A percentile compares a stretch with the other conserved stretches of the same genome.
Conservation (phyloP, 1,284 basidiomycete species). For the Irpex lacteus region DNA sequence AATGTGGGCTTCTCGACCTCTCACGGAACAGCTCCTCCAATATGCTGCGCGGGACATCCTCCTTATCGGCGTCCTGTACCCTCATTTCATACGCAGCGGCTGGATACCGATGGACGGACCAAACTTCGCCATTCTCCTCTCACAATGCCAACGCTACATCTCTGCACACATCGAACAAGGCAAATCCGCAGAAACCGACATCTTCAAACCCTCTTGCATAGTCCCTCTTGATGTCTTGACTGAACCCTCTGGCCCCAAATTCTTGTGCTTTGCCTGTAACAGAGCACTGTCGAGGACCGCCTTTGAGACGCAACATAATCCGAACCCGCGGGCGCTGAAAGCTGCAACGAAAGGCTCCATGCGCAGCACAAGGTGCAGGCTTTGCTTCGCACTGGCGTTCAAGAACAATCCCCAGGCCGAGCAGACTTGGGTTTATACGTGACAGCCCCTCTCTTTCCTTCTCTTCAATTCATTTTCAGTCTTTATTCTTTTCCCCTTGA, state of each 20-base stretch:
- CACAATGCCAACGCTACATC: slow-evolving; percentile 21
- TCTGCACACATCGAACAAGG: slow-evolving; percentile 18
- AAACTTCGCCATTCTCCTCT: slow-evolving; percentile 13
- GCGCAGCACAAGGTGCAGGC: slow-evolving; percentile 14
- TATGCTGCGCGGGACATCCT: slow-evolving; percentile 43
- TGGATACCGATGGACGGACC: slow-evolving; percentile 30
- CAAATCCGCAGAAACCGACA: slow-evolving; percentile 13
- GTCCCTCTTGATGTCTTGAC: slow-evolving; percentile 21
- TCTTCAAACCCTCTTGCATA: slow-evolving; percentile 17
- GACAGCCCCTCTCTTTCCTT: background rate
- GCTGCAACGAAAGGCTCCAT: background rate
- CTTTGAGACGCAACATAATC: slow-evolving; percentile 6
- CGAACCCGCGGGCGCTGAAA: background rate
- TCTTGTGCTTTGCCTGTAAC: slow-evolving; percentile 14
- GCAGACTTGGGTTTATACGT: slow-evolving; percentile 13
- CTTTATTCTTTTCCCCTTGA: background rate
- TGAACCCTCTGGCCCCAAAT: slow-evolving; percentile 10
- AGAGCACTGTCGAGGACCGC: slow-evolving; percentile 11
- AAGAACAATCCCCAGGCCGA: slow-evolving; percentile 13
- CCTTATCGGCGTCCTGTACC: slow-evolving; percentile 36
- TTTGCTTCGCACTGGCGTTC: slow-evolving; percentile 15
- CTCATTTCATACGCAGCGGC: slow-evolving; percentile 27
- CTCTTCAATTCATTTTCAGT: background rate
- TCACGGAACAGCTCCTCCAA: slow-evolving; percentile 31
- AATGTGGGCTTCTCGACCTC: slow-evolving; percentile 36